Evolutionary conservation across 2,329 filamentous ascomycete genomes (phyloP).

Genomic region (Didymella arachidicola): DNA sequence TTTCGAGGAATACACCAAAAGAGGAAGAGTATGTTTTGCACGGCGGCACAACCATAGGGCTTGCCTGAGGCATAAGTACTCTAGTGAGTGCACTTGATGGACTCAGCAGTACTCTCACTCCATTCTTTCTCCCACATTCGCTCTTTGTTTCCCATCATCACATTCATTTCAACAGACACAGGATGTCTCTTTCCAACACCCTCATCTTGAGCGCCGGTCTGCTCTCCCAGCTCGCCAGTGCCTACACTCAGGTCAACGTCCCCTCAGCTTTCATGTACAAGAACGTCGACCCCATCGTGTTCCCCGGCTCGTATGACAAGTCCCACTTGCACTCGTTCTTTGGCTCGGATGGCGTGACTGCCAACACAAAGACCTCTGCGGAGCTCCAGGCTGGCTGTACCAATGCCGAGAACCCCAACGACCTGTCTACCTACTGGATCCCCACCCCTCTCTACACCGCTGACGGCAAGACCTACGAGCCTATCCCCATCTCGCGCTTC

Average conservation of each 20-base stretch:
- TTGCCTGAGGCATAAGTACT: conserved; percentile 14
- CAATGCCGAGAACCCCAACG: conserved; percentile 57
- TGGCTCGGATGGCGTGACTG: conserved; percentile 55
- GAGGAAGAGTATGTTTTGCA: conserved; percentile 8
- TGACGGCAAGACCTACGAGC: conserved; percentile 46
- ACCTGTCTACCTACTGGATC: conserved; percentile 58
- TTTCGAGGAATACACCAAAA: conserved; percentile 7
- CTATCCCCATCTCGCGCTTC: conserved; percentile 50
- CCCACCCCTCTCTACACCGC: conserved; percentile 54
- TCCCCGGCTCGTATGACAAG: conserved; percentile 50
- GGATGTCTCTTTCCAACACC: conserved; percentile 40
- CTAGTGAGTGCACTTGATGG: neutral
- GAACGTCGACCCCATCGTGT: conserved; percentile 57
- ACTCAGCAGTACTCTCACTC: conserved; percentile 6
- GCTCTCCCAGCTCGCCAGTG: conserved; percentile 38
- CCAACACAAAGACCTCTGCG: conserved; percentile 48
- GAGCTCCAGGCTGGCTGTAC: conserved; percentile 56
- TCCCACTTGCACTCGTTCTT: conserved; percentile 58
- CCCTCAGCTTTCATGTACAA: conserved; percentile 53
- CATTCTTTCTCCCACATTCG: conserved; percentile 5
- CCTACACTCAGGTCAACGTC: conserved; percentile 49
- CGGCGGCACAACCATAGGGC: neutral
- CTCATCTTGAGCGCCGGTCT: conserved; percentile 35
- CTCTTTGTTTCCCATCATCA: neutral
- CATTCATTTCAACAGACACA: conserved; percentile 27